Base-by-base conservation (phyloP, 2,329 filamentous ascomycete species). In the Apiospora malaysiana region DNA sequence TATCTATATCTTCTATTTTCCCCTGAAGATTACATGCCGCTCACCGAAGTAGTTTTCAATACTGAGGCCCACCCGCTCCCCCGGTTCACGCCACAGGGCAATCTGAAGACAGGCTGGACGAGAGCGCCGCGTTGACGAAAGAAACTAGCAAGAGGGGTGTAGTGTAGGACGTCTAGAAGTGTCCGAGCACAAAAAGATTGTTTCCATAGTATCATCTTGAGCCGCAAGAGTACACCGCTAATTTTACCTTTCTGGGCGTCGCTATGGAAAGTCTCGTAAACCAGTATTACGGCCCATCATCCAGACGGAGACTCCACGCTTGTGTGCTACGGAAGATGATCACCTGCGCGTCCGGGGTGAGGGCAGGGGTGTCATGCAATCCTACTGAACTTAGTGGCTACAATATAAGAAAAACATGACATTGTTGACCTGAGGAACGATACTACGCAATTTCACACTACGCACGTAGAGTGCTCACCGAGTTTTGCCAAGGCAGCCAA, bases 1-100 rank as follows among this genome's bases (percentile, higher is more conserved):
- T 99, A 99, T 81, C 92, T 99, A 80, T 98, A 97, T 81, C 89
- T 99, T 49, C 87, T 99, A 43, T 99, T 99, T 83, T 95, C 94
- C 2, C 91, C 93, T 4, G 86, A 92, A 74, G 93, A 97, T 72
- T 82, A 98, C 47, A 85, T 98, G 59, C 94, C 95, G 2, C 86
- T 98, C 40, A 93, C 95, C 75, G 89, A 95, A 77, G 87, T 97
- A 32, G 94, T 99, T 47, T 90, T 98, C 79, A 99, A 98, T 81
- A 98, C 96, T 1, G 96, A 99, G 83, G 96, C 94, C 1, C 96
- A 99, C 81, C 90, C 93, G 1, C 87, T 99, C 71, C 96, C 96
- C 7, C 87, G 92, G 47, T 99, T 99, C 79, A 37, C 51, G 9
- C 51, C 51, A 9, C 7, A 37, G 8, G 51, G 51, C 7, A 59